Percentiles rank a stretch among this genome's conserved stretches.
Conservation (phyloP, 768 basidiomycete species). For the Boletellus emodensis region DNA sequence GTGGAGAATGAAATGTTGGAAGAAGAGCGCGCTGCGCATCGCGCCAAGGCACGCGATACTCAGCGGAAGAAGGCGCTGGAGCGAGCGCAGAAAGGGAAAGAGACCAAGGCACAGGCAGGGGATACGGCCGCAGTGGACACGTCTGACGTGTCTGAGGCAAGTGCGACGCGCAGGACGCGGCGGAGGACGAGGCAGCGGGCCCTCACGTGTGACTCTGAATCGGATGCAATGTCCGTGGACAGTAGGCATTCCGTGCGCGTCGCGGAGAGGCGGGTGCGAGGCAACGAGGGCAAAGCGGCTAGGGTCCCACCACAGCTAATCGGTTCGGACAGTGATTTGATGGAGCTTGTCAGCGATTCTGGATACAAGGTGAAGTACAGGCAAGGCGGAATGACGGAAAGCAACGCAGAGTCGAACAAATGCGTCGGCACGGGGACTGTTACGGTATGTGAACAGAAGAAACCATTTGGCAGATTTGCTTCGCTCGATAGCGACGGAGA, state of each 20-base stretch:
- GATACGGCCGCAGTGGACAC: not conserved
- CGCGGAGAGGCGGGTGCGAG: not conserved
- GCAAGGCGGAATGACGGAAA: not conserved
- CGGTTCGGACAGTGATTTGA: slow-evolving; percentile 3
- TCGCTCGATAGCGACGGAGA: slow-evolving; percentile 8
- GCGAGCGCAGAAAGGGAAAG: slow-evolving; percentile 15
- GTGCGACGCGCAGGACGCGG: slow-evolving; percentile 1
- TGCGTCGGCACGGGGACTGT: not conserved
- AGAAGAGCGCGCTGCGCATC: slow-evolving; percentile 21
- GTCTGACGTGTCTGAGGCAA: slow-evolving; percentile 9
- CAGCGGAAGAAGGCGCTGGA: slow-evolving; percentile 21
- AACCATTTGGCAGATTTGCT: not conserved
- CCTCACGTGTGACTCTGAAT: slow-evolving; percentile 13
- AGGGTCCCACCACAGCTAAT: not conserved
- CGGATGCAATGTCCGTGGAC: slow-evolving; percentile 31
- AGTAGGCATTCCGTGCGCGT: slow-evolving; percentile 8
- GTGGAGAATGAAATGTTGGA: slow-evolving; percentile 29
- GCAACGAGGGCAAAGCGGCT: not conserved
- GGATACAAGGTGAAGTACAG: not conserved
- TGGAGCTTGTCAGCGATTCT: slow-evolving; percentile 1
- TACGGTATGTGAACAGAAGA: not conserved
- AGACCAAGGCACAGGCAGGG: slow-evolving; percentile 1
- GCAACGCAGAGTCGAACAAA: not conserved
- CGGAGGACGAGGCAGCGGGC: not conserved
- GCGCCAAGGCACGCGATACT: slow-evolving; percentile 14